phyloP scores from a whole-genome alignment of 768 basidiomycete genomes.

The Leccinum subtestaceum region DNA sequence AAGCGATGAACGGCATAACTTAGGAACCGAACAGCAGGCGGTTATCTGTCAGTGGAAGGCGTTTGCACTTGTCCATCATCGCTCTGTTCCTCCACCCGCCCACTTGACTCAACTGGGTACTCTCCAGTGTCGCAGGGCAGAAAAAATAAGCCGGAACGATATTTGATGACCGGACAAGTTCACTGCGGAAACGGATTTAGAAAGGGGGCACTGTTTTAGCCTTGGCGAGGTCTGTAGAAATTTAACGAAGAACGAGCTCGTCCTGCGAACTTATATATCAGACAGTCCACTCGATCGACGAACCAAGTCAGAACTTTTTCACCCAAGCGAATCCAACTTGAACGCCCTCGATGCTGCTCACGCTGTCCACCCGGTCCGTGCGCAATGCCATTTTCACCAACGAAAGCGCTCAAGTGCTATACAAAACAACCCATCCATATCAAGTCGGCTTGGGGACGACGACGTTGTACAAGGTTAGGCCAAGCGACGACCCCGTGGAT shows the following conservation, averaged over 20 bases:
- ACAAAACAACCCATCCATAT: constrained; percentile 27
- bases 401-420: constrained; percentile 27
- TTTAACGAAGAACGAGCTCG: neutral
- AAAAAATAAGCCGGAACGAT: no score
- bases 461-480: constrained; percentile 25
- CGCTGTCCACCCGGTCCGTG: constrained; percentile 21
- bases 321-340: neutral
- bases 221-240: neutral
- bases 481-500: constrained; percentile 20
- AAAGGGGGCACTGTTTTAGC: neutral
- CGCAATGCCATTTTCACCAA: constrained; percentile 26
- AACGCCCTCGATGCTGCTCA: constrained; percentile 18
- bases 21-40: neutral
- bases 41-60: neutral
- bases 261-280: no score
- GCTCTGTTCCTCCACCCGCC: neutral
- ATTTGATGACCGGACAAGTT: no score
- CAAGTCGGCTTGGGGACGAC: constrained; percentile 15
- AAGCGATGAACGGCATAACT: no score
- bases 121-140: no score
- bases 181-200: no score
- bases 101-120: neutral
- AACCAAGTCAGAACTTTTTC: neutral
- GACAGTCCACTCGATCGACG: no score
- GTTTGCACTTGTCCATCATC: neutral